Conservation (phyloP, 768 basidiomycete species). For the Boletales sp. region DNA sequence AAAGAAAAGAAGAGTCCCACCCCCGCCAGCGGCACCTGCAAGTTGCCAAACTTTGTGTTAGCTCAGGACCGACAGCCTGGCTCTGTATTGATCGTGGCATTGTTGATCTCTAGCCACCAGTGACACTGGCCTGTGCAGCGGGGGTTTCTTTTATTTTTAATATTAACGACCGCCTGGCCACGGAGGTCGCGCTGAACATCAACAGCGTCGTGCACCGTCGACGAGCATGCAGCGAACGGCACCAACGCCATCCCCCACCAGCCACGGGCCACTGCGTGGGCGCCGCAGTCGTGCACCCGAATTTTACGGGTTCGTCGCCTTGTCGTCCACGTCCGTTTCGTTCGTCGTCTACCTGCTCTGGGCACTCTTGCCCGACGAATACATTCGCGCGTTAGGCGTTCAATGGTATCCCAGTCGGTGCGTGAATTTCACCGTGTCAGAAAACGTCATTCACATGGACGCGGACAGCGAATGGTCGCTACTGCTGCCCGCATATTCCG, state of each 20-base stretch:
- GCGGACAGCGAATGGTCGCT: constrained; percentile 76
- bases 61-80: constrained; percentile 8
- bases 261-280: constrained; percentile 39
- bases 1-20: too few species aligned
- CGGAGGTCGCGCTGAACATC: constrained; percentile 21
- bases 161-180: constrained; percentile 6
- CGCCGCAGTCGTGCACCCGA: constrained; percentile 71
- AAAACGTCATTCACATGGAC: background rate
- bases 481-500: constrained; percentile 73
- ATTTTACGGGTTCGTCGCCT: constrained; percentile 89
- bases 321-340: constrained; percentile 69
- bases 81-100: constrained; percentile 6
- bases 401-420: constrained; percentile 89
- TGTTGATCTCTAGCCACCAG: background rate
- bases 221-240: constrained; percentile 10
- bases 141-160: too few species aligned
- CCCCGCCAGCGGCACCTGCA: too few species aligned
- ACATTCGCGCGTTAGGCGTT: constrained; percentile 62
- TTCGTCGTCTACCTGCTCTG: constrained; percentile 74
- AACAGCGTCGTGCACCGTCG: background rate
- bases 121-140: too few species aligned
- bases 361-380: constrained; percentile 75
- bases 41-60: too few species aligned
- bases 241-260: constrained; percentile 44
- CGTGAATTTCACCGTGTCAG: constrained; percentile 12